Conservation (phyloP, 495 filamentous ascomycete genomes). For the Lophiostoma macrostomum region DNA sequence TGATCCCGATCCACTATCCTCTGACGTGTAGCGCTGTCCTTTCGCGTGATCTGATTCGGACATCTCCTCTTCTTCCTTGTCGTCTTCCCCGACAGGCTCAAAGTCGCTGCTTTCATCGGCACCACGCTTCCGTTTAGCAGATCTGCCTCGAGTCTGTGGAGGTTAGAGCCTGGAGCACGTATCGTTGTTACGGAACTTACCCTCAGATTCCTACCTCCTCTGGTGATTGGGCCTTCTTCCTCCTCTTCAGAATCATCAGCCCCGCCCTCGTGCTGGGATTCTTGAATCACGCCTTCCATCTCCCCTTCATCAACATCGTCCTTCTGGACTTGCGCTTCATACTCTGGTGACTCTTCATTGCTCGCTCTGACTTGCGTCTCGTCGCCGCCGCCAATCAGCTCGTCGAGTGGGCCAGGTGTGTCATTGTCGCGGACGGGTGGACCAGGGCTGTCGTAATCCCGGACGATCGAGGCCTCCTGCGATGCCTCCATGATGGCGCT, state of each 20-base stretch:
- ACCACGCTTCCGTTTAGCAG: constrained; percentile 43
- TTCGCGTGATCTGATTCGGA: constrained; percentile 51
- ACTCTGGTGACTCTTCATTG: constrained; percentile 21
- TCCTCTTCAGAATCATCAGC: constrained; percentile 46
- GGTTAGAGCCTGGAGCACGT: constrained; percentile 2
- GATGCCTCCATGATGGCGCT: constrained; percentile 53
- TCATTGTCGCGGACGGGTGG: constrained; percentile 10
- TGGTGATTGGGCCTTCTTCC: constrained; percentile 49
- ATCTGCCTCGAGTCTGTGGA: constrained; percentile 23
- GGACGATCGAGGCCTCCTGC: constrained; percentile 35
- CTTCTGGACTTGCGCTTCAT: constrained; percentile 22
- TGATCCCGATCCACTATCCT: constrained; percentile 31
- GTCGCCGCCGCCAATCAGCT: constrained; percentile 11
- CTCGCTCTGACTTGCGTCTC: constrained; percentile 27
- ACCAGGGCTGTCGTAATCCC: constrained; percentile 20
- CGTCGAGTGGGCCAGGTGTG: constrained; percentile 27
- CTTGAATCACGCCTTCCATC: constrained; percentile 27
- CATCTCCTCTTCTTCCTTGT: constrained; percentile 63
- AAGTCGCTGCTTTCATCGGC: constrained; percentile 80
- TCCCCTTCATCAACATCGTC: constrained; percentile 20
- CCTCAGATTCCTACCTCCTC: constrained; percentile 40
- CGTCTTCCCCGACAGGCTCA: constrained; percentile 66
- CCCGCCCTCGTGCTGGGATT: constrained; percentile 42
- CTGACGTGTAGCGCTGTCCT: constrained; percentile 41
- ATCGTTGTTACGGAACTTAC: constrained; percentile 12